Conservation (phyloP, 441 rosid species). For the Raphanus hybrid region DNA sequence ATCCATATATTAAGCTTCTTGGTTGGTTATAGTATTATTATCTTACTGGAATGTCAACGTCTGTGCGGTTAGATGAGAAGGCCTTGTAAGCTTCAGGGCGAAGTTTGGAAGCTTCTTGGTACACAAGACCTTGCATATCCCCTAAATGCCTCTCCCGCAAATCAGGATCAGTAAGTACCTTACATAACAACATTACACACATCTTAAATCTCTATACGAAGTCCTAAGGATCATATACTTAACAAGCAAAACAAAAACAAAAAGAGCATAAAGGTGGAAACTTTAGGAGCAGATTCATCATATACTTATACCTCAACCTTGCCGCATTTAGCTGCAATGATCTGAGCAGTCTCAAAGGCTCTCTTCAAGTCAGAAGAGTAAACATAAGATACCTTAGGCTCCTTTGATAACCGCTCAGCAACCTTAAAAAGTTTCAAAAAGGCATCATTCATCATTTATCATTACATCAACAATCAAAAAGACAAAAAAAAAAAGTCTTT, state of each 20-base stretch:
- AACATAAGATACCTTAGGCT: conserved; percentile 55
- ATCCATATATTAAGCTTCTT: conserved; percentile 14
- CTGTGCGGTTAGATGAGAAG: conserved; percentile 55
- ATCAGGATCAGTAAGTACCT: conserved; percentile 73
- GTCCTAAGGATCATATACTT: neutral
- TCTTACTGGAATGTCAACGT: conserved; percentile 77
- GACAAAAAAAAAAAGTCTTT: neutral
- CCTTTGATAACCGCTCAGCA: conserved; percentile 68
- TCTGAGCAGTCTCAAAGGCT: conserved; percentile 74
- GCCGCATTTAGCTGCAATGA: conserved; percentile 67
- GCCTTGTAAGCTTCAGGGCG: conserved; percentile 66
- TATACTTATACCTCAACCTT: conserved; percentile 49
- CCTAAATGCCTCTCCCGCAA: conserved; percentile 83
- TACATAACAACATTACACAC: conserved; percentile 23
- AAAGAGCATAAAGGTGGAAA: conserved; percentile 1
- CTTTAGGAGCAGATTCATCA: conserved; percentile 7
- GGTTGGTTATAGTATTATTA: neutral
- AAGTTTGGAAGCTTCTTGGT: conserved; percentile 59
- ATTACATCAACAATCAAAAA: conserved; percentile 7
- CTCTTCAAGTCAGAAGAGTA: conserved; percentile 88
- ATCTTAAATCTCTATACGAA: neutral
- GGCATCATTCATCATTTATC: conserved; percentile 14
- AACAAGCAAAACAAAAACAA: neutral
- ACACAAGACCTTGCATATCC: conserved; percentile 75
- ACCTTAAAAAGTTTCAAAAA: conserved; percentile 39